Evolutionary conservation across 441 rosid genomes (phyloP).

Genomic region (Biscutella laevigata): DNA sequence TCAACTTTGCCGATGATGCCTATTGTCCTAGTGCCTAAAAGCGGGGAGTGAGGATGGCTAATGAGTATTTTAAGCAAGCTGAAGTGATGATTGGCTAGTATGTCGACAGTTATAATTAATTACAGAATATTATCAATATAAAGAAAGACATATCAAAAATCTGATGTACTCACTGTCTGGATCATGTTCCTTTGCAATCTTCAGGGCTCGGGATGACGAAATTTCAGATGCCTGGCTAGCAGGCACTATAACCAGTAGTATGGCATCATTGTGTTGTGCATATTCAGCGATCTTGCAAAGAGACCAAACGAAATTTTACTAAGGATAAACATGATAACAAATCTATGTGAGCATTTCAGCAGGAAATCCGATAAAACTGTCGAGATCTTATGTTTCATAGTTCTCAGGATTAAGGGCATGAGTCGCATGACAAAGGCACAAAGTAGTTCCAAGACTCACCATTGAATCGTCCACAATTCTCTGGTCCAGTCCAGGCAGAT

Average conservation of each 20-base stretch:
- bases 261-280: constrained; percentile 58
- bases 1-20: constrained; percentile 72
- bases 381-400: no score
- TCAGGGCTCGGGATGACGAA: constrained; percentile 58
- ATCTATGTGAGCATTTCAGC: not conserved
- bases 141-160: not conserved
- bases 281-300: constrained; percentile 46
- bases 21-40: constrained; percentile 58
- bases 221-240: constrained; percentile 66
- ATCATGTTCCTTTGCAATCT: constrained; percentile 56
- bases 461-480: constrained; percentile 51
- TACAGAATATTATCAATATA: no score
- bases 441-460: constrained; percentile 32
- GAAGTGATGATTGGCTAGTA: not conserved
- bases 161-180: constrained; percentile 35
- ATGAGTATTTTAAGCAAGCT: constrained; percentile 3
- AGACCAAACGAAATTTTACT: constrained; percentile 14
- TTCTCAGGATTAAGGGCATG: constrained; percentile 4
- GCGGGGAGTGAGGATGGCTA: not conserved
- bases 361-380: not conserved
- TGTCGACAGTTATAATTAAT: no score
- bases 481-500: constrained; percentile 72
- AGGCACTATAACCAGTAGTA: constrained; percentile 51
- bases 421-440: constrained; percentile 15
- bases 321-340: constrained; percentile 2